Base-by-base conservation (phyloP, 768 basidiomycete genomes). In the Lactarius deliciosus region DNA sequence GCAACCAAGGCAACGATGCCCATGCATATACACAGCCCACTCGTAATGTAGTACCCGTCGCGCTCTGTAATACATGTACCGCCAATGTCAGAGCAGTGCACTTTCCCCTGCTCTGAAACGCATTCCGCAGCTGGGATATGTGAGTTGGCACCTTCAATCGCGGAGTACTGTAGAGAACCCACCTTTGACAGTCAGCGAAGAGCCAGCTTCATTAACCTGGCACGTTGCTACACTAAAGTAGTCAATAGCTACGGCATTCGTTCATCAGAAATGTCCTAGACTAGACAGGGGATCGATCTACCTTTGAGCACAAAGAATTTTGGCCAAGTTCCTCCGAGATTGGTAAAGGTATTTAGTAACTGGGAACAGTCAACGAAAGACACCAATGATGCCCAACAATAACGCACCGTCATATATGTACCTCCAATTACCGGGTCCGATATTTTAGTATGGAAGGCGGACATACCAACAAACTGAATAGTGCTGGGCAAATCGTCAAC, bases 281-380 rank as follows among this genome's bases (percentile, higher is more conserved):
- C 25, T 15, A 10, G 8, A 40, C n/a, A 58, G 1, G 6, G 28
- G 3, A 34, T 5, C 25, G 30, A 50, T 61, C 72, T 30, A 84
- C 92, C 94, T 80, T 94, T 94, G n/a, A 99, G 82, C 47, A 99
- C 89, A 72, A 98, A 96, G 79, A 87, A 97, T 72, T 91, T 89
- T 8, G 97, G 97, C 96, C 97, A 98, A 4, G 97, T 99, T 25
- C 97, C 97, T 53, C 97, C 97, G 71, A 99, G 85, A 75, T 99
- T 99, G 20, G 90, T 86, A 72, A 97, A 94, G 18, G 97, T 99
- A 76, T 98, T 98, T 53, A 99, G 78, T 15, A 99, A 80, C 94
- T 98, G 72, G 61, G 25, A 32, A 56, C 36, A 38, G 20, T 38
- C 63, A 15, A 54, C 58, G 43, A 41, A 36, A 60, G 56, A 20